These are phyloP conservation scores for Blastobotrys capitulatus DNA, from an alignment of 1,139 yeast genomes.

Conservation along the genomic window DNA sequence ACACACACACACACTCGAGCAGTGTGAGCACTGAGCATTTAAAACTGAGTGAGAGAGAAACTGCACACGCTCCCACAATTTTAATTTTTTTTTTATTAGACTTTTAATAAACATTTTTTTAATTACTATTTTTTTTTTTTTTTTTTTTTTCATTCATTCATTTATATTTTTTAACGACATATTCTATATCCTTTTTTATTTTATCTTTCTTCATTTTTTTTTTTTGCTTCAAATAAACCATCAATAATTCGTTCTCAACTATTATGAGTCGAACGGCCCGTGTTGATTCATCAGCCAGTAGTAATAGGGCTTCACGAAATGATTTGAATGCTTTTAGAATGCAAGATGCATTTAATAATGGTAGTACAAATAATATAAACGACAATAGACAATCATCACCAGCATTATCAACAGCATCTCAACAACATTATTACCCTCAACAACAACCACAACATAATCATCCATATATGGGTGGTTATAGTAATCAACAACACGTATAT, in stretches of 20 bases:
- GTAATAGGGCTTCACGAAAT: slow-evolving; percentile 1
- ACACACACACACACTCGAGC: no score
- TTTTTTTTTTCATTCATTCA: not conserved
- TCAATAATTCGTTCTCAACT: no score
- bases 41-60: no score
- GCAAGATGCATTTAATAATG: slow-evolving; percentile 2
- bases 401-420: not conserved
- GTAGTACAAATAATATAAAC: not conserved
- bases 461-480: not conserved
- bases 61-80: no score
- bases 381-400: not conserved
- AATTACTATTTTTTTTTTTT: not conserved
- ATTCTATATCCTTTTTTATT: not conserved
- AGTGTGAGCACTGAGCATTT: no score
- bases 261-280: slow-evolving; percentile 7
- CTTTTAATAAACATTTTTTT: no score
- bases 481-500: not conserved
- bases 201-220: not conserved
- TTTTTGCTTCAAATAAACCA: not conserved
- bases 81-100: no score
- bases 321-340: slow-evolving; percentile 8
- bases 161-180: not conserved
- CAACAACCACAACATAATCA: slow-evolving; percentile 1
- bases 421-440: not conserved
- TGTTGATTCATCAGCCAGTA: not conserved